Base-by-base conservation (phyloP, 2,329 filamentous ascomycete species). In the Stylonectria norvegica region DNA sequence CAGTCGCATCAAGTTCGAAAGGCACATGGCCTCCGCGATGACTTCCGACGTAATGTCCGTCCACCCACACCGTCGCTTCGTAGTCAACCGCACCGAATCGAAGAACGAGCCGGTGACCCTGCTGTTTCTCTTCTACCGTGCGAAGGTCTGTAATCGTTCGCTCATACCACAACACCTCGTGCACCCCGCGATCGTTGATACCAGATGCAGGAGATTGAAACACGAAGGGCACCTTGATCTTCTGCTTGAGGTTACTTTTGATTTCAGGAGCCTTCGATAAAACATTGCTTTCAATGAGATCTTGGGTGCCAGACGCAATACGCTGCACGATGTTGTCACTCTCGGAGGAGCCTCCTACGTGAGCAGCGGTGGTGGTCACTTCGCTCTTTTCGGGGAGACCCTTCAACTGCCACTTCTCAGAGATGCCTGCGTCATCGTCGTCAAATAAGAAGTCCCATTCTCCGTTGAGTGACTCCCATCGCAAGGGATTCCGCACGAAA, bases 161-260 rank as follows among this genome's bases (percentile, higher is more conserved):
- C 60, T 83, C 76, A 52, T 85, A 85, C 81, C 81, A 85, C 7
- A 85, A 57, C 4, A 85, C 76, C 58, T 85, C 79, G 55, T 85
- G 82, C 3, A 79, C 78, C 35, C 73, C 76, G 38, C 72, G 72
- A 22, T 82, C 73, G 44, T 76, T 69, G 48, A 85, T 76, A 2
- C 79, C 79, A 0, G 80, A 84, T 0, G 80, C 80, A 0, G 74
- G 73, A 5, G 75, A 72, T 56, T 85, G 82, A 52, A 83, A 85
- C 2, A 78, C 80, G 48, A 76, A 86, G 0, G 81, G 81, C 0
- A 85, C 79, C 23, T 72, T 66, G 46, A 85, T 85, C 8, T 69
- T 66, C 18, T 69, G 67, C 55, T 75, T 78, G 10, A 59, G 52
- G 42, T 74, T 61, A 10, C 62, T 63, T n/a, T n/a, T n/a, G 1